A percentile compares a stretch with the other conserved stretches of the same genome.
These are phyloP conservation scores for Penicillium occitanis DNA, from an alignment of 2,329 filamentous ascomycete species.

Conservation along the genomic window DNA sequence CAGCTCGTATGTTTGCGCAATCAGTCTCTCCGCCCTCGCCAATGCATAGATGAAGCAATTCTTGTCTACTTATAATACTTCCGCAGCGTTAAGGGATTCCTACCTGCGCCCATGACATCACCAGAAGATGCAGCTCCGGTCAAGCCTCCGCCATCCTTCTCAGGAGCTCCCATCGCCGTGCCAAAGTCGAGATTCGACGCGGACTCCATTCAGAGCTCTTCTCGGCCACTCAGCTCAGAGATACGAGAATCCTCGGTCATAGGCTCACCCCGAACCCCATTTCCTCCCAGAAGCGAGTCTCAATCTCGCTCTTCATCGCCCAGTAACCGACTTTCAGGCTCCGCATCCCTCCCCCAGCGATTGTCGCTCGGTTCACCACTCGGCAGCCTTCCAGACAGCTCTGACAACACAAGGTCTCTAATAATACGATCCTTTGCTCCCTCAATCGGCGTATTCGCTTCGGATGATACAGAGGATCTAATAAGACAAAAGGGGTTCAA, in stretches of 20 bases:
- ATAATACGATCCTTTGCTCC: conserved; percentile 86
- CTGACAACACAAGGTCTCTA: conserved; percentile 61
- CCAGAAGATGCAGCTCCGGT: conserved; percentile 63
- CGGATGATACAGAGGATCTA: conserved; percentile 78
- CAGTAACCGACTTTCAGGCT: conserved; percentile 59
- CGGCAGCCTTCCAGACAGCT: conserved; percentile 53
- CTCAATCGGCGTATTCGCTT: conserved; percentile 83
- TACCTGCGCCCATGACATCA: conserved; percentile 63
- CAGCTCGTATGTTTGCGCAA: not conserved
- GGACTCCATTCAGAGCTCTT: conserved; percentile 50
- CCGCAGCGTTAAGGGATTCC: conserved; percentile 15
- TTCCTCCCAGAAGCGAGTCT: conserved; percentile 56
- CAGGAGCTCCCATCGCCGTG: conserved; percentile 61
- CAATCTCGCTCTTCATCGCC: conserved; percentile 69
- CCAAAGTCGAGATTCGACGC: conserved; percentile 59
- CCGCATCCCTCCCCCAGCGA: conserved; percentile 50
- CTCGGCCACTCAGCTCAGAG: conserved; percentile 43
- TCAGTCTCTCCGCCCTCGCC: not conserved
- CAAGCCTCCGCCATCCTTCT: conserved; percentile 69
- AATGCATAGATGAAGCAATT: conserved; percentile 25
- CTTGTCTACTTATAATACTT: not conserved
- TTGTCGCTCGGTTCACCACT: conserved; percentile 49
- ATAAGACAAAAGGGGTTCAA: conserved; percentile 80
- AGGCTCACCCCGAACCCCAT: conserved; percentile 56
- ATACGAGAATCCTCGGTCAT: conserved; percentile 55